phyloP scores from a whole-genome alignment of 805 yeast species.

The Yamadazyma tumulicola region DNA sequence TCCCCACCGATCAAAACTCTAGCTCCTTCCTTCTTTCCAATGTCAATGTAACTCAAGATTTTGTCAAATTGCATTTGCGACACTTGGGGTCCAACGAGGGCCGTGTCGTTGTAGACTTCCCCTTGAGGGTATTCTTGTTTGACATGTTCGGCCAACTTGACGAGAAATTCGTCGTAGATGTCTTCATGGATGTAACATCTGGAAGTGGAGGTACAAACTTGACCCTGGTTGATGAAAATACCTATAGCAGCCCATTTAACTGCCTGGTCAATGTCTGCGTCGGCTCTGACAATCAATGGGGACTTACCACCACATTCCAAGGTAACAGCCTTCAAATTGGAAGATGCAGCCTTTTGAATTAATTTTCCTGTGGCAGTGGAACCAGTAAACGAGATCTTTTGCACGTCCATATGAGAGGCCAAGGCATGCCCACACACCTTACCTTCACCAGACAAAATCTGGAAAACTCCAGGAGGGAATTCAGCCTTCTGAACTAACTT shows the following conservation, averaged over 20 bases:
- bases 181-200: slow-evolving; percentile 56
- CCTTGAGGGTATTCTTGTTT: slow-evolving; percentile 53
- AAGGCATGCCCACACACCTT: slow-evolving; percentile 65
- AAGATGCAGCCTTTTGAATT: slow-evolving; percentile 59
- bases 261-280: slow-evolving; percentile 63
- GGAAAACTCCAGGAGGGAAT: slow-evolving; percentile 73
- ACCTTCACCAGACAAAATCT: slow-evolving; percentile 70
- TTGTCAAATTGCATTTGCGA: slow-evolving; percentile 55
- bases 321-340: slow-evolving; percentile 60
- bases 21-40: slow-evolving; percentile 84
- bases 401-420: slow-evolving; percentile 55
- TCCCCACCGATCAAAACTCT: slow-evolving; percentile 79
- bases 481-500: slow-evolving; percentile 60
- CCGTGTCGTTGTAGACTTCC: slow-evolving; percentile 43
- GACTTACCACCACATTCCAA: slow-evolving; percentile 75
- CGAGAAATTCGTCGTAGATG: slow-evolving; percentile 52
- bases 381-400: slow-evolving; percentile 64
- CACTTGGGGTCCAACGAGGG: slow-evolving; percentile 62
- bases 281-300: slow-evolving; percentile 58
- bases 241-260: slow-evolving; percentile 68
- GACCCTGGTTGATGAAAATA: slow-evolving; percentile 63
- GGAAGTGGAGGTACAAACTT: slow-evolving; percentile 66
- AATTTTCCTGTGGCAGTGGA: slow-evolving; percentile 65
- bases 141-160: slow-evolving; percentile 43
- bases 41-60: slow-evolving; percentile 44